A percentile compares a stretch with the other conserved stretches of the same genome.
phyloP scores from a whole-genome alignment of 352 stramenopile genomes.

The Thraustochytrium sp. region DNA sequence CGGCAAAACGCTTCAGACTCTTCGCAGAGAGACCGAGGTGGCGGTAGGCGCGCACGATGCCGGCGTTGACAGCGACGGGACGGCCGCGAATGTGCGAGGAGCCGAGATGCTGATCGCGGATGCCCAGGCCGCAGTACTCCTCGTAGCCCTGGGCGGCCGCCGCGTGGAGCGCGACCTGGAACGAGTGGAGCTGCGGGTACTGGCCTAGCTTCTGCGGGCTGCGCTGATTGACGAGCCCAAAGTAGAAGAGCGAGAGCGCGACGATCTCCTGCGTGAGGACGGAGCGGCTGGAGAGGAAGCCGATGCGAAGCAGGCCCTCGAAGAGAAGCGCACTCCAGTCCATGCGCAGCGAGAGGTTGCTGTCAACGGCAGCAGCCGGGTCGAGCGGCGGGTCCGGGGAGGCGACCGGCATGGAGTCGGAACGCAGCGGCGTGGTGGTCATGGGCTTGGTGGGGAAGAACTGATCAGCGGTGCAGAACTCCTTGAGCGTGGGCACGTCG shows the following conservation, averaged over 20 bases:
- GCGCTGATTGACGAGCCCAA: constrained; percentile 36
- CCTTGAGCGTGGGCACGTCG: background rate
- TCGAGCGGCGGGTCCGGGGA: background rate
- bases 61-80: background rate
- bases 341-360: constrained; percentile 7
- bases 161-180: constrained; percentile 19
- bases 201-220: constrained; percentile 35
- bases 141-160: background rate
- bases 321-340: constrained; percentile 29
- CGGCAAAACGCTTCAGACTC: constrained; percentile 18
- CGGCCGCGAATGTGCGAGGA: constrained; percentile 21
- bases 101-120: background rate
- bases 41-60: background rate
- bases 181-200: constrained; percentile 27
- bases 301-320: background rate
- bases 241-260: constrained; percentile 26
- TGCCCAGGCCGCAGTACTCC: constrained; percentile 15
- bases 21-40: constrained; percentile 21
- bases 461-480: background rate
- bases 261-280: constrained; percentile 34
- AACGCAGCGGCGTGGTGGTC: background rate
- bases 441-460: background rate
- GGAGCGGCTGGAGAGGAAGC: background rate
- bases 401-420: background rate
- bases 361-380: background rate